Conservation (phyloP, 2,329 filamentous ascomycete species). For the Hypocreales sp. region DNA sequence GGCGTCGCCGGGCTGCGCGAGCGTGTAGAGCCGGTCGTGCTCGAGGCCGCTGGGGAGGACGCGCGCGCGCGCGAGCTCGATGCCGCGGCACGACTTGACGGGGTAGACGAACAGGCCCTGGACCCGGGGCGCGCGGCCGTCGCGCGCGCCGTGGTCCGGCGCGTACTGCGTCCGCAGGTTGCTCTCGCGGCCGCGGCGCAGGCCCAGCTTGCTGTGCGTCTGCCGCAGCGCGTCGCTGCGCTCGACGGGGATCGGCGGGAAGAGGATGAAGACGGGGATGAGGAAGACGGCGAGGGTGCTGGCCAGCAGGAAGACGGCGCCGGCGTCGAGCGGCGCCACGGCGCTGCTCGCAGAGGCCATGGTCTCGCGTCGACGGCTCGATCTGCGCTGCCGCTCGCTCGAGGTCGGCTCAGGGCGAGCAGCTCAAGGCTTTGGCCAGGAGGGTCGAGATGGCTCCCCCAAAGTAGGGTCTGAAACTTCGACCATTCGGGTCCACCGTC, state of each 20-base stretch:
- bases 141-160: conserved; percentile 7
- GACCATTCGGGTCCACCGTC: too few species aligned
- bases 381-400: too few species aligned
- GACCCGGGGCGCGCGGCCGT: conserved; percentile 13
- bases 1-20: conserved; percentile 40
- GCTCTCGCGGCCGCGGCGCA: conserved; percentile 20
- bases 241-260: conserved; percentile 37
- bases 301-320: conserved; percentile 22
- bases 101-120: conserved; percentile 68
- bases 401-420: too few species aligned
- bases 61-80: conserved; percentile 52
- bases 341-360: too few species aligned
- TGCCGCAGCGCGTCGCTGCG: conserved; percentile 36
- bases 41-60: conserved; percentile 56
- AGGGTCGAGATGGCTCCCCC: too few species aligned
- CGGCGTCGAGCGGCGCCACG: conserved; percentile 10
- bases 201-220: conserved; percentile 35
- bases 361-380: too few species aligned
- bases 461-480: too few species aligned
- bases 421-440: too few species aligned
- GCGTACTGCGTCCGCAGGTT: conserved; percentile 16
- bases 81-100: conserved; percentile 64
- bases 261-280: conserved; percentile 35
- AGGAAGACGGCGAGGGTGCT: conserved; percentile 33
- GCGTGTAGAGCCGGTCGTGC: conserved; percentile 70